Conservation (phyloP, 2,329 filamentous ascomycete species). For the Colletotrichum cordylinicola region DNA sequence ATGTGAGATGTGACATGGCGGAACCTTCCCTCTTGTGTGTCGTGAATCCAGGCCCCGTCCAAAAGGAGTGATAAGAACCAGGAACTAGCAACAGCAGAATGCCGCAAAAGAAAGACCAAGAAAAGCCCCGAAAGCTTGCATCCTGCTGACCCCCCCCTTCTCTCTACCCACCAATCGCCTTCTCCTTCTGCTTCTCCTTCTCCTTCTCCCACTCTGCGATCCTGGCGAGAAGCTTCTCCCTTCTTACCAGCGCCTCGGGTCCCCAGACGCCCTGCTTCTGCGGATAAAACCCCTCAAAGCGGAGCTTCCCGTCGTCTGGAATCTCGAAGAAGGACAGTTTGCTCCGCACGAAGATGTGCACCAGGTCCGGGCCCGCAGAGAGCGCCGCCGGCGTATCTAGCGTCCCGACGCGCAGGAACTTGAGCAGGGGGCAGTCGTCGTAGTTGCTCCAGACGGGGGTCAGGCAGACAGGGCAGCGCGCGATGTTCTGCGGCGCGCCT, state of each 20-base stretch:
- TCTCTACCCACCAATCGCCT: neutral
- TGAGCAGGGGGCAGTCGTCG: conserved; percentile 33
- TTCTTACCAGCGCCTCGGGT: conserved; percentile 36
- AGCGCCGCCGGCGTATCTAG: conserved; percentile 42
- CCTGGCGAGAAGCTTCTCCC: conserved; percentile 27
- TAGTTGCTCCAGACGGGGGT: conserved; percentile 49
- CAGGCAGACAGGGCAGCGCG: conserved; percentile 47
- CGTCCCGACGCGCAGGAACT: conserved; percentile 49
- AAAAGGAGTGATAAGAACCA: neutral
- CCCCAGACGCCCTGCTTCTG: conserved; percentile 35
- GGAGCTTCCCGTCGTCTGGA: conserved; percentile 38
- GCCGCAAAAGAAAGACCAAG: neutral
- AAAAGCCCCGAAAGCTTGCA: neutral
- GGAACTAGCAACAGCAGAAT: neutral
- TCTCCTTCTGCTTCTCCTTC: neutral
- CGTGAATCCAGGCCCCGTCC: neutral
- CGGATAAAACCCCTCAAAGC: conserved; percentile 41
- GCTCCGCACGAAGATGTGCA: conserved; percentile 48
- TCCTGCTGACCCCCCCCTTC: neutral
- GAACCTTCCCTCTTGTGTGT: neutral
- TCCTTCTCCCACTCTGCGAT: conserved; percentile 10
- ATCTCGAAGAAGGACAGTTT: conserved; percentile 44
- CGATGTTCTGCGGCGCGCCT: conserved; percentile 44
- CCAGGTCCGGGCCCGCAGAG: conserved; percentile 43
- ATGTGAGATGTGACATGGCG: neutral